Evolutionary conservation across 179 eudicot genomes (phyloP), one percentile per base, ranked within the genome.

Genomic region (Amaranthus tricolor): DNA sequence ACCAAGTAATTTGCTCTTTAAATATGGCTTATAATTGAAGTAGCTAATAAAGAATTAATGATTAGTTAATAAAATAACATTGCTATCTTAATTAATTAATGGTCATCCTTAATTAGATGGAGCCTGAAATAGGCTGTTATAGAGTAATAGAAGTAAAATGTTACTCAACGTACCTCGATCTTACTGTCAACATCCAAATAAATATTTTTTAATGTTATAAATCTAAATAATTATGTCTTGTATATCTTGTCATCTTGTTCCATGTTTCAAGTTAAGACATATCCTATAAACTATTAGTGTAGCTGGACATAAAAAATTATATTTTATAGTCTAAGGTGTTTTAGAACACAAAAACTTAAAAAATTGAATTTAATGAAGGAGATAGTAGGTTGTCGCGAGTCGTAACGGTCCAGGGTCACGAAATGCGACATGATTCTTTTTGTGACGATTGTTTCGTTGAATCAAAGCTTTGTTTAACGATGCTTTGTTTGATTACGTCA

Each of bases 101-200:
- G 40, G 40, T 31, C 71, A 40, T 67, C 54, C 70, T 67, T 56
- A 67, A 13, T 50, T 6, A 49, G 57, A 67, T 9, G 57, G 51
- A 47, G 10, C 12, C 53, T 31, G 3, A 2, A 31, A 31, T 40
- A 63, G 15, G 45, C 17, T 6, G 6, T 40, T 43, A 15, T 57
- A 16, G 1, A 63, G 24, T 60, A 31, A 63, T 59, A 19, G 63
- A 59, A 59, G 40, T 31, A 31, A 31, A 31, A 31, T 31, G 40
- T 59, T 63, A 63, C 3, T 31, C 40, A 31, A 31, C 3, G 40
- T 31, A 31, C 48, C 15, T 9, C 66, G 6, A 62, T 31, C 31
- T 6, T 44, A 62, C 14, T 21, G 12, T 5, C 1, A 14, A 21
- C 15, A 62, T 62, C n/a, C 13, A 9, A 0, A 60, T 44, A 4